Evolutionary conservation across 106 monocot genomes (phyloP), one percentile per base, ranked within the genome.

Genomic region (Iris macrosiphon): DNA sequence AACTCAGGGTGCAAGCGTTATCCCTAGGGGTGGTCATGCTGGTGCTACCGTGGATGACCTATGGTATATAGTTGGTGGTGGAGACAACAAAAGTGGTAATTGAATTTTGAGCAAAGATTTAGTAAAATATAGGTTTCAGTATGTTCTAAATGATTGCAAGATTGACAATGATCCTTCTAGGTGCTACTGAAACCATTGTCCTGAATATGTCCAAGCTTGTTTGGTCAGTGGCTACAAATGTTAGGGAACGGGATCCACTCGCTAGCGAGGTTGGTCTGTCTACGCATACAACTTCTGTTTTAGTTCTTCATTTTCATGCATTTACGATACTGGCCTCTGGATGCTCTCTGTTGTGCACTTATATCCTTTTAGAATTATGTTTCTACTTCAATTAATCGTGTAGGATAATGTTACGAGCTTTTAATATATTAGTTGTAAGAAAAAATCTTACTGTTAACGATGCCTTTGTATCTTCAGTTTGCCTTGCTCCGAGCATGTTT

Each of bases 21-120:
- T 33, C 42, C 84, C 88, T 25, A 74, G 94, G 47, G 81, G 88
- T 52, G 94, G 94, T 63, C 94, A 94, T 76, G 88, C 94, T 52
- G 70, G 84, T 4, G 52, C 84, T 12, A 41, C 39, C 7, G 45
- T 89, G 6, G 77, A 70, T 49, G 88, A 79, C 25, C 67, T 59
- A 28, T 85, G 84, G 94, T 94, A 81, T 68, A 79, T 94, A 39
- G 88, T 82, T 71, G 94, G 94, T 61, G 94, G 88, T 63, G 94
- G 94, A 64, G 88, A 94, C 67, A 94, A 79, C 37, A 73, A 21
- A 58, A 85, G 81, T 39, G 94, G 94, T 94, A 61, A 60, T 59
- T 56, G 16, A 40, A 19, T 52, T 18, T 42, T 44, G 30, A 37
- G 23, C 15, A 14, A 34, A 16, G 2, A 49, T 16, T 14, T 18